Conservation (phyloP, 768 basidiomycete genomes). For the Panellus pusillus region DNA sequence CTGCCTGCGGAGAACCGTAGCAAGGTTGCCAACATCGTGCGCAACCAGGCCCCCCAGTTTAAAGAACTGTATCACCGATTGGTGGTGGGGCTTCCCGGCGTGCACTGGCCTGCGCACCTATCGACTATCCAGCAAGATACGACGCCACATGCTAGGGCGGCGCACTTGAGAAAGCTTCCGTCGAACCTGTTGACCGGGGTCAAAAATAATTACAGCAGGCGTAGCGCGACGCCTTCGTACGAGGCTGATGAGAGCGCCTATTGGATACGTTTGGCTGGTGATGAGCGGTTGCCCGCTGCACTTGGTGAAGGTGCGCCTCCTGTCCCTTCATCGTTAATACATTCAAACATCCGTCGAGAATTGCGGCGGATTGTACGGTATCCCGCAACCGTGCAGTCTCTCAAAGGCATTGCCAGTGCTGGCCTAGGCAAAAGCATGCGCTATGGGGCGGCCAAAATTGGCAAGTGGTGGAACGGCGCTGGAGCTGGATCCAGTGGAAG, state of each 20-base stretch:
- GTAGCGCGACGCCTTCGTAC: slow-evolving; percentile 33
- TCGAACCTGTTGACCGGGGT: slow-evolving; percentile 60
- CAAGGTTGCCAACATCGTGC: slow-evolving; percentile 94
- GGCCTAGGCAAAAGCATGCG: slow-evolving; percentile 76
- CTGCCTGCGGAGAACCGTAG: slow-evolving; percentile 92
- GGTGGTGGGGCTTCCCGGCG: slow-evolving; percentile 76
- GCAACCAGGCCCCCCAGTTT: slow-evolving; percentile 79
- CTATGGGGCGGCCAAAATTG: slow-evolving; percentile 74
- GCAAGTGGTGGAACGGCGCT: slow-evolving; percentile 76
- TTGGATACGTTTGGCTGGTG: slow-evolving; percentile 71
- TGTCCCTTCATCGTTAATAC: background rate
- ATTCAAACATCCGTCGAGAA: slow-evolving; percentile 44
- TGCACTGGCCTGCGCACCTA: slow-evolving; percentile 62
- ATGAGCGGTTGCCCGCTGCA: slow-evolving; percentile 52
- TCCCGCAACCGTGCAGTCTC: slow-evolving; percentile 80
- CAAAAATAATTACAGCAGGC: slow-evolving; percentile 47
- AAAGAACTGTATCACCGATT: slow-evolving; percentile 82
- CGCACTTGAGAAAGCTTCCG: slow-evolving; percentile 80
- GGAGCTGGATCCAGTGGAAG: slow-evolving; percentile 7
- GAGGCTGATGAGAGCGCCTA: slow-evolving; percentile 74
- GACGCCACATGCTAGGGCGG: slow-evolving; percentile 62
- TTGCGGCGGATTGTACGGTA: slow-evolving; percentile 75
- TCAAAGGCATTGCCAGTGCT: slow-evolving; percentile 85
- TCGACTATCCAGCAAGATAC: slow-evolving; percentile 72
- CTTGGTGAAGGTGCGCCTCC: slow-evolving; percentile 51